Evolutionary conservation across 1,284 basidiomycete species (phyloP).

Genomic region (Dichomitus squalens): DNA sequence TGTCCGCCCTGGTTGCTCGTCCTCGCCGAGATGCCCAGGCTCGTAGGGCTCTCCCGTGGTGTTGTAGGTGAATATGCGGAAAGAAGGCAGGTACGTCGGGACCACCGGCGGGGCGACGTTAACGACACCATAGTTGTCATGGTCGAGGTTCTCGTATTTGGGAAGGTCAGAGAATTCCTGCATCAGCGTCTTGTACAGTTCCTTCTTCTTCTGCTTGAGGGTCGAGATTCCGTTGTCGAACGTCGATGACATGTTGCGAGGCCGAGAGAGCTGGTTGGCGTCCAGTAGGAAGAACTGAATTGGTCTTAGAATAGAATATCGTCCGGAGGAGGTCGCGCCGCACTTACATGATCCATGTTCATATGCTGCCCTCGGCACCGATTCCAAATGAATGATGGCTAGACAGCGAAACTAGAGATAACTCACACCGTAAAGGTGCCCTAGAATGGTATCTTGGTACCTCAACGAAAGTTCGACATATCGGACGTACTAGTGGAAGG

Average conservation of each 20-base stretch:
- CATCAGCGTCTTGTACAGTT: slow-evolving; percentile 54
- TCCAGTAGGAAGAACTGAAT: slow-evolving; percentile 66
- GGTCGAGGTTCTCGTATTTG: slow-evolving; percentile 51
- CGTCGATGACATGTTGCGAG: slow-evolving; percentile 13
- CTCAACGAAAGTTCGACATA: slow-evolving; percentile 84
- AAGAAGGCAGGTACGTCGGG: slow-evolving; percentile 86
- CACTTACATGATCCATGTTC: slow-evolving; percentile 74
- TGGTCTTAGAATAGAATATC: neutral
- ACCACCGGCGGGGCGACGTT: slow-evolving; percentile 83
- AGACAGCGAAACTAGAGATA: slow-evolving; percentile 5
- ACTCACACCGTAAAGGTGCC: slow-evolving; percentile 84
- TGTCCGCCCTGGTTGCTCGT: slow-evolving; percentile 38
- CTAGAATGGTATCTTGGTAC: slow-evolving; percentile 90
- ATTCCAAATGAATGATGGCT: slow-evolving; percentile 7
- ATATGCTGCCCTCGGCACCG: slow-evolving; percentile 53
- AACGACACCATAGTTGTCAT: slow-evolving; percentile 73
- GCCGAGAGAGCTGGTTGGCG: slow-evolving; percentile 46
- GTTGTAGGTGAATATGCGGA: slow-evolving; percentile 85
- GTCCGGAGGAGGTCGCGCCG: slow-evolving; percentile 5
- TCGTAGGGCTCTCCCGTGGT: slow-evolving; percentile 46
- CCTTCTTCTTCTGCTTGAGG: slow-evolving; percentile 35
- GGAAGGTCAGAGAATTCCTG: slow-evolving; percentile 61
- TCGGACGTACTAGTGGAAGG: slow-evolving; percentile 61
- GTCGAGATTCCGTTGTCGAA: slow-evolving; percentile 24
- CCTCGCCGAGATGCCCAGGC: slow-evolving; percentile 25